A percentile compares a stretch with the other conserved stretches of the same genome.
These are phyloP conservation scores for Cryptococcus sp. DNA, from an alignment of 1,284 basidiomycete genomes.

Conservation along the genomic window DNA sequence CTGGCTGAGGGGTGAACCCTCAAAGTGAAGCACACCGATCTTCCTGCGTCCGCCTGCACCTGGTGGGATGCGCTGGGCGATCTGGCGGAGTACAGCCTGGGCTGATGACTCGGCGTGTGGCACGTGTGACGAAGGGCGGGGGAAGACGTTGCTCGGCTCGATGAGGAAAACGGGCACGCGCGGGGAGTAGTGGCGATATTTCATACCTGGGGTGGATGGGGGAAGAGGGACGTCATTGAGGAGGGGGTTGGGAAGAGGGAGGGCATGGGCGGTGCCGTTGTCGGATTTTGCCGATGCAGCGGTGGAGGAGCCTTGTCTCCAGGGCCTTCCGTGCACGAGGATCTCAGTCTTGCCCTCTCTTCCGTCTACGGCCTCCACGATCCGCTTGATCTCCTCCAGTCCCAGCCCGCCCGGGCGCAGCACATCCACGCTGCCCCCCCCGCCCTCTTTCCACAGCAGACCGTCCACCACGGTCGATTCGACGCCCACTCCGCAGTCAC, in stretches of 20 bases:
- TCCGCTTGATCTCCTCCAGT: constrained; percentile 75
- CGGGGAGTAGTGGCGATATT: constrained; percentile 96
- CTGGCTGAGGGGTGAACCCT: constrained; percentile 55
- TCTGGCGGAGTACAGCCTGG: constrained; percentile 11
- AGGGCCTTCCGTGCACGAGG: constrained; percentile 33
- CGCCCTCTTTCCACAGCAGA: constrained; percentile 57
- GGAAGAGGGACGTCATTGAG: constrained; percentile 39
- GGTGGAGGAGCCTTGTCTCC: constrained; percentile 18
- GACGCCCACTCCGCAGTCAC: constrained; percentile 80
- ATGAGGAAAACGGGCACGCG: constrained; percentile 75
- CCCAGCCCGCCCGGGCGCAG: constrained; percentile 90
- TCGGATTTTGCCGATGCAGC: neutral
- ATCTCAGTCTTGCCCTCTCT: constrained; percentile 33
- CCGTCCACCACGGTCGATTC: constrained; percentile 97
- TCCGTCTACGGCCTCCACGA: constrained; percentile 53
- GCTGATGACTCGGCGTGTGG: constrained; percentile 12
- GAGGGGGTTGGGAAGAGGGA: neutral
- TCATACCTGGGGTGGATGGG: constrained; percentile 99
- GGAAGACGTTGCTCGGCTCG: constrained; percentile 53
- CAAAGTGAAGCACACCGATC: constrained; percentile 67
- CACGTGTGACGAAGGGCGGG: constrained; percentile 40
- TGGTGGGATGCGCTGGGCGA: constrained; percentile 5
- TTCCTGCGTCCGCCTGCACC: constrained; percentile 22
- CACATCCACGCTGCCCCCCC: constrained; percentile 66
- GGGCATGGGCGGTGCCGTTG: neutral